Percentiles rank a stretch among this genome's conserved stretches.
Evolutionary conservation across 2,329 filamentous ascomycete genomes (phyloP).

Genomic region (Aspergillus udagawae): DNA sequence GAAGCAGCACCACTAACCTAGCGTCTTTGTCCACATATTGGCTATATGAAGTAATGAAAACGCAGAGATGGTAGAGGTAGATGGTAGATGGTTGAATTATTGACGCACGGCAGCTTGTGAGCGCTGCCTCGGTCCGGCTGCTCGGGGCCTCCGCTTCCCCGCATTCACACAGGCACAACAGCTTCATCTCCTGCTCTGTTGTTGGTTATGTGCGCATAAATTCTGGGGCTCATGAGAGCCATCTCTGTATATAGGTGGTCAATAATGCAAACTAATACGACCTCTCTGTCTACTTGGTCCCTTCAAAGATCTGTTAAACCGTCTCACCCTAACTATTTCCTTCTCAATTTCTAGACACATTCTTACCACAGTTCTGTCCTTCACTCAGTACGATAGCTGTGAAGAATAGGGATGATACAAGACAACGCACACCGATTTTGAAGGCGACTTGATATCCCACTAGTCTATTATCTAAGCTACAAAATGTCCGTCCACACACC

Average conservation of each 20-base stretch:
- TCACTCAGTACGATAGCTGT: neutral
- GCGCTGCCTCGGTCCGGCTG: constrained; percentile 1
- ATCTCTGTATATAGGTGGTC: neutral
- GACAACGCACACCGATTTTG: neutral
- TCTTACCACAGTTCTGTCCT: neutral
- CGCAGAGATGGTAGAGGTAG: too few relatives aligned
- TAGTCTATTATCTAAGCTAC: neutral
- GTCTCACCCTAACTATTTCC: too few relatives aligned
- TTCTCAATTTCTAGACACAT: neutral
- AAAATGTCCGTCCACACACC: constrained; percentile 65
- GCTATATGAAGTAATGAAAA: neutral
- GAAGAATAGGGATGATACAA: neutral
- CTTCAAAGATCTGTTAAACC: neutral
- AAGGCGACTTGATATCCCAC: neutral
- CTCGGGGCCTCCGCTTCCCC: constrained; percentile 8
- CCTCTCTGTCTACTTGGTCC: neutral
- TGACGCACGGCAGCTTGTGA: neutral
- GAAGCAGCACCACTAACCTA: too few relatives aligned
- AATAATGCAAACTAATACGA: neutral
- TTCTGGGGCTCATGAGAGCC: neutral
- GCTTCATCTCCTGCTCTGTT: neutral
- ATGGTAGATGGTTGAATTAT: neutral
- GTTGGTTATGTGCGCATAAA: neutral
- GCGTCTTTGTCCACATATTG: neutral
- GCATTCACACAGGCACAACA: constrained; percentile 1